Evolutionary conservation across 2,329 filamentous ascomycete genomes (phyloP).

Genomic region (Ceratocystis cubensis): DNA sequence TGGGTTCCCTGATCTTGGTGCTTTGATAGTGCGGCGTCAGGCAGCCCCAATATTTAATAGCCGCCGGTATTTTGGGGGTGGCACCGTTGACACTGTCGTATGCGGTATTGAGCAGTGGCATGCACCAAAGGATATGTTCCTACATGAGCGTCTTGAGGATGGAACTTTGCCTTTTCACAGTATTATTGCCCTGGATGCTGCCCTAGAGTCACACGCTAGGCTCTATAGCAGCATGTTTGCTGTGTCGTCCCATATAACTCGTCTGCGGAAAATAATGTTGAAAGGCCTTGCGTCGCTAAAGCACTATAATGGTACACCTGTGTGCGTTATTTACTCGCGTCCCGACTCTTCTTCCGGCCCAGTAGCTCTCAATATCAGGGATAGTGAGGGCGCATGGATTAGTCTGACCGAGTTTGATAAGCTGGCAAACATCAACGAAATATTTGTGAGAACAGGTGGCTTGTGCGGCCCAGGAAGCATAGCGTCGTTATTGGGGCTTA

Average conservation of each 20-base stretch:
- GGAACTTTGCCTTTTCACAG: conserved; percentile 54
- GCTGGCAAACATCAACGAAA: conserved; percentile 60
- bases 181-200: conserved; percentile 49
- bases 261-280: conserved; percentile 48
- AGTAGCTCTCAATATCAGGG: conserved; percentile 70
- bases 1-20: conserved; percentile 52
- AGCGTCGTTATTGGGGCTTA: conserved; percentile 56
- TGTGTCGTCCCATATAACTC: conserved; percentile 58
- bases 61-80: conserved; percentile 54
- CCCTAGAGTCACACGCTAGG: conserved; percentile 42
- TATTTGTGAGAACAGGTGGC: conserved; percentile 78
- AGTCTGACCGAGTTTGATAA: conserved; percentile 81
- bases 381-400: conserved; percentile 57
- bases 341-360: conserved; percentile 52
- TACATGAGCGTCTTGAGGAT: conserved; percentile 53
- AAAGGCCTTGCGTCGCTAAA: conserved; percentile 44
- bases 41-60: conserved; percentile 43
- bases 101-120: conserved; percentile 30
- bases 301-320: conserved; percentile 55
- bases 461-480: conserved; percentile 88
- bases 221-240: conserved; percentile 47
- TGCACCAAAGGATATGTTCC: conserved; percentile 28
- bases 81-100: conserved; percentile 45
- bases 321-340: conserved; percentile 54
- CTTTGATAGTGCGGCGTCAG: conserved; percentile 43